These are phyloP conservation scores for Tephrocybe sp. DNA, from an alignment of 768 basidiomycete genomes.

Conservation along the genomic window DNA sequence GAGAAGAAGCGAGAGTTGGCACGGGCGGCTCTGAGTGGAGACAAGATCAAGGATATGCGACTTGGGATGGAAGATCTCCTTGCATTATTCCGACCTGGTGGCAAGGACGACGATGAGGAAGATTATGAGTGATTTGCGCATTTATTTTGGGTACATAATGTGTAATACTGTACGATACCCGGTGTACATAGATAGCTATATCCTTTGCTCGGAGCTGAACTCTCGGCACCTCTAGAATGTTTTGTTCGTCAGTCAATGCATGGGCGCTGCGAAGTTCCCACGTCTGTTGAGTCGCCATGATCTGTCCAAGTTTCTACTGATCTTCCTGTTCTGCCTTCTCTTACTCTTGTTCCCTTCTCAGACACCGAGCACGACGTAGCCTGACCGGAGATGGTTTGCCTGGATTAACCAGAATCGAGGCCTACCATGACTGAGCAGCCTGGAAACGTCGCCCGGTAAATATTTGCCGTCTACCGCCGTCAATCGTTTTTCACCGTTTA, in stretches of 20 bases:
- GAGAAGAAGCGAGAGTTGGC: conserved; percentile 88
- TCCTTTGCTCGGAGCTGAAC: not conserved
- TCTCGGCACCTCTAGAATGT: not conserved
- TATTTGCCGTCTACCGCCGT: conserved; percentile 19
- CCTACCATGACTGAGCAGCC: conserved; percentile 45
- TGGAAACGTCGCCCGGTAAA: conserved; percentile 43
- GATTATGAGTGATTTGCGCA: conserved; percentile 16
- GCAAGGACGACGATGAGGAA: conserved; percentile 60
- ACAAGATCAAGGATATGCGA: conserved; percentile 82
- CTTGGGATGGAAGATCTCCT: conserved; percentile 86
- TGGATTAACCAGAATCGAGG: conserved; percentile 22
- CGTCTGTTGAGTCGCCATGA: conserved; percentile 16
- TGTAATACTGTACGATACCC: not conserved
- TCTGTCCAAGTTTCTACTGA: conserved; percentile 15
- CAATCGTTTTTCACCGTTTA: conserved; percentile 13
- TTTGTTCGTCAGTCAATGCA: conserved; percentile 2
- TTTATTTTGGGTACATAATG: not conserved
- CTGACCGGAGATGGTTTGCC: conserved; percentile 33
- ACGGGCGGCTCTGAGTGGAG: conserved; percentile 81
- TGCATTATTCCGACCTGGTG: conserved; percentile 68
- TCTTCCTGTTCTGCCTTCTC: conserved; percentile 10
- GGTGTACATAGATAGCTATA: not conserved
- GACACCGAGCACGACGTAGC: conserved; percentile 6
- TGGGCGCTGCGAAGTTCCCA: conserved; percentile 19
- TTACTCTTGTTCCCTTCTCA: not conserved